phyloP scores from a whole-genome alignment of 495 filamentous ascomycete genomes.

The Penicillium paradoxum region DNA sequence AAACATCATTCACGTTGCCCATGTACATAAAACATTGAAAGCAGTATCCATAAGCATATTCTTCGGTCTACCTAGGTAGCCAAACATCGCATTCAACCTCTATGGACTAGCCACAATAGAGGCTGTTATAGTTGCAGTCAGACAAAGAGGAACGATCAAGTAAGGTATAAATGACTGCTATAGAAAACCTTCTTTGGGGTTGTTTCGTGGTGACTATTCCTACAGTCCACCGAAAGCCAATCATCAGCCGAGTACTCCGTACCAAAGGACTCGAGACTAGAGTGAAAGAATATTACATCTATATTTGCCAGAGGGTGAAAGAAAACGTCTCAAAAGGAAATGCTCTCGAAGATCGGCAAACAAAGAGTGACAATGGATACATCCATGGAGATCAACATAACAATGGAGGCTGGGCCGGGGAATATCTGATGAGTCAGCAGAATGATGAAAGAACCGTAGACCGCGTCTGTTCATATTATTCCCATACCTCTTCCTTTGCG shows the following conservation, averaged over 20 bases:
- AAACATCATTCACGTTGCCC: conserved; percentile 10
- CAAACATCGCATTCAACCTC: background rate
- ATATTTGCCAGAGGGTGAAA: background rate
- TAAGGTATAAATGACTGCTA: background rate
- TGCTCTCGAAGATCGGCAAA: background rate
- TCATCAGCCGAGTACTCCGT: background rate
- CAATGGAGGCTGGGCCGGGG: background rate
- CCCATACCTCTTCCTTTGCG: conserved; percentile 2
- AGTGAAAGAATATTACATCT: background rate
- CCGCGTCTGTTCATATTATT: conserved; percentile 3
- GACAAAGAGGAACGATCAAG: background rate
- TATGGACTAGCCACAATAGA: background rate
- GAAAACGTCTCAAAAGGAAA: background rate
- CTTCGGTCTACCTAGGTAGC: background rate
- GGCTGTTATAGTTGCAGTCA: background rate
- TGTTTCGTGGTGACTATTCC: background rate
- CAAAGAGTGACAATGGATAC: background rate
- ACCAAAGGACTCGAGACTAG: background rate
- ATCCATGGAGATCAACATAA: background rate
- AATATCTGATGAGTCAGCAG: conserved; percentile 6
- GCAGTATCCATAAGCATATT: conserved; percentile 13
- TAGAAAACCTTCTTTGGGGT: background rate
- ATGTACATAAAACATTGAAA: conserved; percentile 23
- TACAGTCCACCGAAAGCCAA: background rate
- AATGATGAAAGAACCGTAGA: conserved; percentile 1